phyloP scores from a whole-genome alignment of 495 filamentous ascomycete species.

The Astrothelium subdiscretum region DNA sequence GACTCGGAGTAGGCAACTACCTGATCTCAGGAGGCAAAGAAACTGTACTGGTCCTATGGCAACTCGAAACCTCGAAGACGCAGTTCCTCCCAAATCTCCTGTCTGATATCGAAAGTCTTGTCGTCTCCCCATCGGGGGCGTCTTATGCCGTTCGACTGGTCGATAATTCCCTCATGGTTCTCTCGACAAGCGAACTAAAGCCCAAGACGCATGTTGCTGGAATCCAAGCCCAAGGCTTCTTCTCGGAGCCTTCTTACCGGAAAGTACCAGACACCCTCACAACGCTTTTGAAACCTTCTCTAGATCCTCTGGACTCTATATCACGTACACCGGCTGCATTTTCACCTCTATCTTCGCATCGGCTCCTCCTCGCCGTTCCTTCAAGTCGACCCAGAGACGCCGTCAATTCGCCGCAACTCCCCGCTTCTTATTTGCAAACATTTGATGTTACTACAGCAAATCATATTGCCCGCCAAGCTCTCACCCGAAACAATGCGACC shows the following conservation, averaged over 20 bases:
- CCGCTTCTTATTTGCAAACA: conserved; percentile 58
- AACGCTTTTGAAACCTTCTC: not conserved
- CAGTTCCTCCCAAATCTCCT: conserved; percentile 81
- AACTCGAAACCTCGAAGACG: conserved; percentile 70
- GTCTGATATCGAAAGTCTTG: conserved; percentile 67
- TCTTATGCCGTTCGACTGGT: conserved; percentile 74
- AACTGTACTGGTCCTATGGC: conserved; percentile 89
- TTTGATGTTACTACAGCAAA: conserved; percentile 64
- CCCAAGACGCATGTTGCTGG: conserved; percentile 72
- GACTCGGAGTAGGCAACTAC: conserved; percentile 62
- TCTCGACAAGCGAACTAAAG: conserved; percentile 78
- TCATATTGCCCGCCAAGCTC: conserved; percentile 70
- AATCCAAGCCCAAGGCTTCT: conserved; percentile 47
- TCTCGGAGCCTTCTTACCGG: not conserved
- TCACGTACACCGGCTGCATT: conserved; percentile 31
- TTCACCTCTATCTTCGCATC: conserved; percentile 44
- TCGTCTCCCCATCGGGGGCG: conserved; percentile 65
- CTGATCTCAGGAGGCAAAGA: conserved; percentile 86
- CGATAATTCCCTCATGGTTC: conserved; percentile 78
- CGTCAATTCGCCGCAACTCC: conserved; percentile 22
- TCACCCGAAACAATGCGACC: conserved; percentile 79
- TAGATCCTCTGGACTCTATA: conserved; percentile 3
- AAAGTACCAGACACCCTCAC: not conserved
- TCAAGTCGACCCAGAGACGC: conserved; percentile 33
- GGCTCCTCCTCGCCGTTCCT: conserved; percentile 51